Percentiles rank a stretch among this genome's conserved stretches.
phyloP scores from a whole-genome alignment of 1,284 basidiomycete species.

The Cutaneotrichosporon curvatum region DNA sequence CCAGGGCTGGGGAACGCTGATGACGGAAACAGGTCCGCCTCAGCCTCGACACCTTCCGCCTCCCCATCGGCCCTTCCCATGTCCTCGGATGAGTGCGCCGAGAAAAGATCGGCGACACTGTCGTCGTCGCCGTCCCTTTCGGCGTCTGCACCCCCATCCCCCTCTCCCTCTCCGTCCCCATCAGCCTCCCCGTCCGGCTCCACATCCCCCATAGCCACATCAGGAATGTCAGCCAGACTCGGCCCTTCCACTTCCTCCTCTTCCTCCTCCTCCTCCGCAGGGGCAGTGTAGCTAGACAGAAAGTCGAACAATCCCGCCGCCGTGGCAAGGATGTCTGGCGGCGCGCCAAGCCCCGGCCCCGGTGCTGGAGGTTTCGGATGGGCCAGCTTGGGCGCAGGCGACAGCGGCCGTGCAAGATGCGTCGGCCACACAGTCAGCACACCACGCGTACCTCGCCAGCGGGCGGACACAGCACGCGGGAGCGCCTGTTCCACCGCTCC shows the following conservation, averaged over 20 bases:
- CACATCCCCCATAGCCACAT: slow-evolving; percentile 7
- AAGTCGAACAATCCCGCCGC: slow-evolving; percentile 32
- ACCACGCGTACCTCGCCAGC: slow-evolving; percentile 21
- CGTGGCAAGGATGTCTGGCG: slow-evolving; percentile 23
- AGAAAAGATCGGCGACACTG: slow-evolving; percentile 34
- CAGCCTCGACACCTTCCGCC: slow-evolving; percentile 1
- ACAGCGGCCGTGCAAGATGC: slow-evolving; percentile 20
- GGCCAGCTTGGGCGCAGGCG: neutral
- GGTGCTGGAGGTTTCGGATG: neutral
- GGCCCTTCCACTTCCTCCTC: slow-evolving; percentile 10
- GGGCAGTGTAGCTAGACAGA: slow-evolving; percentile 25
- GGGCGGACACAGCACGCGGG: slow-evolving; percentile 5
- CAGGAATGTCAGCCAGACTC: neutral
- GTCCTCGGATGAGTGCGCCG: slow-evolving; percentile 17
- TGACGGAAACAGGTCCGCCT: slow-evolving; percentile 4
- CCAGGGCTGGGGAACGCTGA: slow-evolving; percentile 9
- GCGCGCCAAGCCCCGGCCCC: slow-evolving; percentile 6
- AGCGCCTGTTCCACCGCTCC: slow-evolving; percentile 5
- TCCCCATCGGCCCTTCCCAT: neutral
- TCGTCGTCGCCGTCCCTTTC: slow-evolving; percentile 12
- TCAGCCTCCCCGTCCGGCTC: slow-evolving; percentile 5
- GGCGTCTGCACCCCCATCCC: neutral
- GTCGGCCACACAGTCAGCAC: slow-evolving; percentile 38
- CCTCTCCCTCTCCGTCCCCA: slow-evolving; percentile 7
- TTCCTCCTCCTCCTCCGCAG: slow-evolving; percentile 13